Conservation (phyloP, 192 early-diverging fungal genomes). For the Jimgerdemannia lactiflua region DNA sequence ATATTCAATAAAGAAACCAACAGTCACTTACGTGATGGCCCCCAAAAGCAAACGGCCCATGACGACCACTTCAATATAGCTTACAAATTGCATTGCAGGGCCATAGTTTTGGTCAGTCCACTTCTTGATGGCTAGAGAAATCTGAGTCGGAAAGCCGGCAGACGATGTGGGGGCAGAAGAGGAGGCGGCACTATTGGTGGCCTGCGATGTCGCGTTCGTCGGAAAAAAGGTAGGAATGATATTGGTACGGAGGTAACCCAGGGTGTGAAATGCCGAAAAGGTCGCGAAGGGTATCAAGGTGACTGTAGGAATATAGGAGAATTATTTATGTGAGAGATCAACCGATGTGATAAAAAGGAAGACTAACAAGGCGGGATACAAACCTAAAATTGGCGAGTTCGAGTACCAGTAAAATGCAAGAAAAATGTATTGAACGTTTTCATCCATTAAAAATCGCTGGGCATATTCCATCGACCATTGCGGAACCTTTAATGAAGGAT, state of each 20-base stretch:
- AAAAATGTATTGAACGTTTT: conserved; percentile 74
- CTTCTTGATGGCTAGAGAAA: conserved; percentile 47
- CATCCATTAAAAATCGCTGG: conserved; percentile 63
- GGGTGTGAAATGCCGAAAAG: conserved; percentile 74
- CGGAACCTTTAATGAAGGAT: conserved; percentile 42
- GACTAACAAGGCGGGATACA: not conserved
- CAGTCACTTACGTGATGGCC: conserved; percentile 41
- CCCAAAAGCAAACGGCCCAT: conserved; percentile 55
- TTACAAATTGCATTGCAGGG: conserved; percentile 57
- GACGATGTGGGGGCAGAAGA: conserved; percentile 16
- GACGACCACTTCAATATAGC: conserved; percentile 69
- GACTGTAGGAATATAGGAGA: conserved; percentile 38
- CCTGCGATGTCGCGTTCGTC: conserved; percentile 2
- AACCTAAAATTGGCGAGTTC: conserved; percentile 70
- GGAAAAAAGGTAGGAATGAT: conserved; percentile 66
- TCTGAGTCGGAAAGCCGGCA: conserved; percentile 27
- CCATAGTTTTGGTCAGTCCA: conserved; percentile 62
- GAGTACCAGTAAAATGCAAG: conserved; percentile 69
- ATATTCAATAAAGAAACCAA: conserved; percentile 10
- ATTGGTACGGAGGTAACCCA: conserved; percentile 67
- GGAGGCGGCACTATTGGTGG: conserved; percentile 10
- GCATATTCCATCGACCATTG: conserved; percentile 56
- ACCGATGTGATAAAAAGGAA: conserved; percentile 10
- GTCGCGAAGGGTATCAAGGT: conserved; percentile 71
- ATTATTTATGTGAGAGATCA: no score